These are phyloP conservation scores for Dactylonectria macrodidyma DNA, from an alignment of 2,329 filamentous ascomycete species.

Conservation along the genomic window DNA sequence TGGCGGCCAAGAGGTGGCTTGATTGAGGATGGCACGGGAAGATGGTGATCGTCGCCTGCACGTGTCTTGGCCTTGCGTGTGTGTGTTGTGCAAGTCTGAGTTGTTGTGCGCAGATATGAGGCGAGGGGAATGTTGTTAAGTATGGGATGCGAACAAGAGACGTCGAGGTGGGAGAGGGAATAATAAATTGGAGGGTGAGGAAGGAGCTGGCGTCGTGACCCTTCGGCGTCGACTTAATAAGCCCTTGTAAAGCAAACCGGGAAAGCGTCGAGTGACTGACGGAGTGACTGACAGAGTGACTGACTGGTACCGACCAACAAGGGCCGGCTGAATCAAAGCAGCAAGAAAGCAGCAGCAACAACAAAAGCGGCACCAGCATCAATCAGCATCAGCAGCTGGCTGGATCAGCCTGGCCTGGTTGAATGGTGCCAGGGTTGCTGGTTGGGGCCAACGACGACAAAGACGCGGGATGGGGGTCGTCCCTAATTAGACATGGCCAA, in stretches of 20 bases:
- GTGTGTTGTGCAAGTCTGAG: background rate
- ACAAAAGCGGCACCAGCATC: constrained; percentile 22
- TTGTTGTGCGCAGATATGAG: background rate
- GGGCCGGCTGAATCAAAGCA: constrained; percentile 8
- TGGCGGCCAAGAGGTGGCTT: constrained; percentile 18
- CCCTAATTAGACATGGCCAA: constrained; percentile 45
- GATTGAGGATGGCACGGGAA: constrained; percentile 6
- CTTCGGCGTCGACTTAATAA: constrained; percentile 17
- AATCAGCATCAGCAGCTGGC: background rate
- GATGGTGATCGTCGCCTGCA: constrained; percentile 9
- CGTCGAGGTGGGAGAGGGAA: constrained; percentile 14
- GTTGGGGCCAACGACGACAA: constrained; percentile 45
- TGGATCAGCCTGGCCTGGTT: too few relatives aligned
- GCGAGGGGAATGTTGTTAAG: background rate
- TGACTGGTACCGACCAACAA: background rate
- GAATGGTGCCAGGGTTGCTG: background rate
- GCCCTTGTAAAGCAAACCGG: constrained; percentile 24
- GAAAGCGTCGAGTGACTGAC: too few relatives aligned
- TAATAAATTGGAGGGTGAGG: constrained; percentile 23
- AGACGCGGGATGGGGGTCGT: constrained; percentile 40
- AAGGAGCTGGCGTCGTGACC: constrained; percentile 10
- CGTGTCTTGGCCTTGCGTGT: constrained; percentile 14
- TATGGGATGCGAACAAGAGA: background rate
- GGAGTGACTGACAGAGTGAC: too few relatives aligned
- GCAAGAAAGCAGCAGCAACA: constrained; percentile 18